These are phyloP conservation scores for Solanum chmielewskii DNA, from an alignment of 257 asterid species.

Conservation along the genomic window DNA sequence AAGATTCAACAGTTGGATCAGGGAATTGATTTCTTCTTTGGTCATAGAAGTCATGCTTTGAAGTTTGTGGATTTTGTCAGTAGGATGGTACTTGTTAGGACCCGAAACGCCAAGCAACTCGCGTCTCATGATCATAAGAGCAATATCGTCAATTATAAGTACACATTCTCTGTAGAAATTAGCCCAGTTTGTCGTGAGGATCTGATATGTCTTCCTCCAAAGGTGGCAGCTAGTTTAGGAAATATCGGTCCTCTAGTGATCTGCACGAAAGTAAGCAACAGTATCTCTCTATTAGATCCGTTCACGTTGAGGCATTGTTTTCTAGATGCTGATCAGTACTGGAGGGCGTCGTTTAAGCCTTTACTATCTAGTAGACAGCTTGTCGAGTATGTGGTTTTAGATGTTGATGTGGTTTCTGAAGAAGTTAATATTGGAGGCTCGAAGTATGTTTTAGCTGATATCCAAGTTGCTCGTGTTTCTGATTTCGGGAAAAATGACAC, in stretches of 20 bases:
- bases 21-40: slow-evolving; percentile 45
- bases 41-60: slow-evolving; percentile 31
- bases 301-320: slow-evolving; percentile 27
- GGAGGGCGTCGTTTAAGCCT: slow-evolving; percentile 37
- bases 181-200: slow-evolving; percentile 46
- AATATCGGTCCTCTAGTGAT: slow-evolving; percentile 39
- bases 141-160: slow-evolving; percentile 28
- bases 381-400: slow-evolving; percentile 23
- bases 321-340: slow-evolving; percentile 35
- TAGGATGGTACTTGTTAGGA: slow-evolving; percentile 27
- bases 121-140: slow-evolving; percentile 46
- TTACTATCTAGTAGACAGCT: slow-evolving; percentile 38
- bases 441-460: slow-evolving; percentile 26
- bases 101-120: slow-evolving; percentile 29
- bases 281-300: slow-evolving; percentile 34
- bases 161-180: slow-evolving; percentile 41
- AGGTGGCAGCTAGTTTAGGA: slow-evolving; percentile 28
- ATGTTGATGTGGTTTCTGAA: slow-evolving; percentile 21
- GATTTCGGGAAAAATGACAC: slow-evolving; percentile 27
- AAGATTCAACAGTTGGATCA: slow-evolving; percentile 42
- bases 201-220: slow-evolving; percentile 42
- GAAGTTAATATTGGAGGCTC: slow-evolving; percentile 30
- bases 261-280: slow-evolving; percentile 24
- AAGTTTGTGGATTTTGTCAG: slow-evolving; percentile 36
- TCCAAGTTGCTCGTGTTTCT: slow-evolving; percentile 42